phyloP scores from a whole-genome alignment of 2,329 filamentous ascomycete genomes.

The Cordyceps farinosa region DNA sequence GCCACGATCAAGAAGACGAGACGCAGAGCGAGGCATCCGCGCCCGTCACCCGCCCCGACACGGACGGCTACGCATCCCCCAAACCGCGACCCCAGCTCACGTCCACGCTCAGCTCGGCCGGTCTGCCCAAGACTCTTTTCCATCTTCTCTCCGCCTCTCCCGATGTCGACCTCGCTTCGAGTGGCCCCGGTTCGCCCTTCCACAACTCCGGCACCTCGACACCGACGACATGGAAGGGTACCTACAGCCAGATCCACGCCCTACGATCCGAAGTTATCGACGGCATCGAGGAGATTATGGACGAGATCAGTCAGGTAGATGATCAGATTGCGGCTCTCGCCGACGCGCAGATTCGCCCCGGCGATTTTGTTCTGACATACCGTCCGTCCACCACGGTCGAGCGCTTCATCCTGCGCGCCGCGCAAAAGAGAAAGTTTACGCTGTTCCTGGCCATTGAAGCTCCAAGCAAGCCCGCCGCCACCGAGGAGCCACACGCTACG shows the following conservation, averaged over 20 bases:
- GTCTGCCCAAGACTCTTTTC: slow-evolving; percentile 74
- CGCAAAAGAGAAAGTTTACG: slow-evolving; percentile 86
- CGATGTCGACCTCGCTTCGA: slow-evolving; percentile 39
- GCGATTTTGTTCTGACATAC: slow-evolving; percentile 88
- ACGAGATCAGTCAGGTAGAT: slow-evolving; percentile 89
- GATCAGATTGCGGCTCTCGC: slow-evolving; percentile 88
- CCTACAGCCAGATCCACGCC: slow-evolving; percentile 55
- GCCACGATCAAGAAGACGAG: slow-evolving; percentile 62
- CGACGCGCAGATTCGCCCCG: slow-evolving; percentile 87
- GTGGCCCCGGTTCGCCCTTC: slow-evolving; percentile 43
- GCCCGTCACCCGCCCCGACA: slow-evolving; percentile 34
- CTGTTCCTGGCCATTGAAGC: slow-evolving; percentile 75
- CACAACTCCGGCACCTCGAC: slow-evolving; percentile 48
- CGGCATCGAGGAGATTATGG: slow-evolving; percentile 92
- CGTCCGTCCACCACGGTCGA: slow-evolving; percentile 84
- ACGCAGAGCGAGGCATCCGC: slow-evolving; percentile 47
- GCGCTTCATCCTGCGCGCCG: slow-evolving; percentile 82
- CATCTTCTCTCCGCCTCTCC: slow-evolving; percentile 75
- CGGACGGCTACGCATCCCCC: slow-evolving; percentile 28
- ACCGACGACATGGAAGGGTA: slow-evolving; percentile 37
- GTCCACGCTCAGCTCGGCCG: slow-evolving; percentile 59
- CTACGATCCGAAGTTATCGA: slow-evolving; percentile 88
- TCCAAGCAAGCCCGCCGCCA: slow-evolving; percentile 33
- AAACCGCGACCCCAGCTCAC: slow-evolving; percentile 57
- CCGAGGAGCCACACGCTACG: slow-evolving; percentile 43